Conservation (phyloP, 2,329 filamentous ascomycete species). For the Fusarium oligoseptatum region DNA sequence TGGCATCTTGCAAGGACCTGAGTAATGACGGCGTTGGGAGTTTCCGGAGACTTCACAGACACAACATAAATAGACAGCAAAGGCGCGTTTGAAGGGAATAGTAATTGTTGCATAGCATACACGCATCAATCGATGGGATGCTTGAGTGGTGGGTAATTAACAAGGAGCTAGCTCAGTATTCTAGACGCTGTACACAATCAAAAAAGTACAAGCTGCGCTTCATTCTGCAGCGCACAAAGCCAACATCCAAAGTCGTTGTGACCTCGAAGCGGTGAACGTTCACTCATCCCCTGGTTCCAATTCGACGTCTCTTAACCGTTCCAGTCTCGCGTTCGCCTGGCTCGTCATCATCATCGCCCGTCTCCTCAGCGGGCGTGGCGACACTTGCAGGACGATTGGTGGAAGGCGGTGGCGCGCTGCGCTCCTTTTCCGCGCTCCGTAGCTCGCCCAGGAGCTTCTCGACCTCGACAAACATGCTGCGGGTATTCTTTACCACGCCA, state of each 20-base stretch:
- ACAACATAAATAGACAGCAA: background rate
- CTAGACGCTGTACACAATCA: slow-evolving; percentile 45
- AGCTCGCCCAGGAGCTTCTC: slow-evolving; percentile 83
- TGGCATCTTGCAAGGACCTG: background rate
- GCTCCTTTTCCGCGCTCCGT: slow-evolving; percentile 77
- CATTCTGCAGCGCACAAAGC: slow-evolving; percentile 24
- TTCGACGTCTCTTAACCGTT: slow-evolving; percentile 54
- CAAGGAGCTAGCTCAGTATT: slow-evolving; percentile 37
- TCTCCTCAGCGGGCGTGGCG: slow-evolving; percentile 60
- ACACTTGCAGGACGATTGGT: slow-evolving; percentile 54
- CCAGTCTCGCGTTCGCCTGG: slow-evolving; percentile 57
- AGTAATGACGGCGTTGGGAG: slow-evolving; percentile 21
- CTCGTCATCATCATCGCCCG: slow-evolving; percentile 65
- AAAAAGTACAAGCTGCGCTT: slow-evolving; percentile 39
- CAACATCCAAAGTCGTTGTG: slow-evolving; percentile 28
- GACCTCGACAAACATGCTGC: slow-evolving; percentile 90
- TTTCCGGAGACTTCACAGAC: slow-evolving; percentile 4
- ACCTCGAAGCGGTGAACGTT: slow-evolving; percentile 7
- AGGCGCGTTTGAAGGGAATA: background rate
- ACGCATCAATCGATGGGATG: slow-evolving; percentile 14
- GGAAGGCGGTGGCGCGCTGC: slow-evolving; percentile 53
- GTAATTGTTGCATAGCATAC: slow-evolving; percentile 7
- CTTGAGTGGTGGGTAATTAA: slow-evolving; percentile 40
- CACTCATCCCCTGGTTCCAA: slow-evolving; percentile 51
- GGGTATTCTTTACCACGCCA: slow-evolving; percentile 87